Evolutionary conservation across 2,329 filamentous ascomycete species (phyloP).

Genomic region (Metarhizium anisopliae): DNA sequence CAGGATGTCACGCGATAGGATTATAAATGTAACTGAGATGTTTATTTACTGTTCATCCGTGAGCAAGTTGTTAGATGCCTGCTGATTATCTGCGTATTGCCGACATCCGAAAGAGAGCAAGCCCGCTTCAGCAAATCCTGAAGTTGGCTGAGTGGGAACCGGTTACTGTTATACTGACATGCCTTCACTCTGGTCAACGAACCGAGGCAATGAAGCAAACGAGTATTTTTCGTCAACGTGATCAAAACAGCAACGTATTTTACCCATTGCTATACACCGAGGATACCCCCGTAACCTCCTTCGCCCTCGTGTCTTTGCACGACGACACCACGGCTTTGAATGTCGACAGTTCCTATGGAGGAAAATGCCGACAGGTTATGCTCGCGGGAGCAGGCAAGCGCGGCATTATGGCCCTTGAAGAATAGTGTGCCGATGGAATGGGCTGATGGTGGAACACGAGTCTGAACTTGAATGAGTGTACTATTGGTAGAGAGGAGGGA

Average conservation of each 20-base stretch:
- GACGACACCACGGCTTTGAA: not conserved
- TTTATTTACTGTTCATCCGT: not conserved
- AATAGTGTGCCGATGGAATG: constrained; percentile 11
- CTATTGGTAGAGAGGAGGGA: constrained; percentile 11
- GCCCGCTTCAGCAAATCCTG: no score
- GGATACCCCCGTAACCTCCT: rapidly evolving
- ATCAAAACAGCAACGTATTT: no score
- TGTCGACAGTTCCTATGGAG: constrained; percentile 1
- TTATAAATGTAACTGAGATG: not conserved
- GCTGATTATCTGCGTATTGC: no score
- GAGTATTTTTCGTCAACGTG: no score
- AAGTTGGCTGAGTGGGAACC: no score
- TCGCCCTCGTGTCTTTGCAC: no score
- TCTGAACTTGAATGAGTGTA: constrained; percentile 16
- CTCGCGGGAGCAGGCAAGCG: constrained; percentile 13
- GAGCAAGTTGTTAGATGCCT: no score
- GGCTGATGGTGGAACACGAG: constrained; percentile 15
- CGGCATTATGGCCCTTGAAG: constrained; percentile 13
- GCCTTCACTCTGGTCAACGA: no score
- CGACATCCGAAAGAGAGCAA: no score
- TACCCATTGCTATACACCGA: no score
- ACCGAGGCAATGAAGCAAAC: no score
- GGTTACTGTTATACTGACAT: no score
- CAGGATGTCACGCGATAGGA: not conserved
- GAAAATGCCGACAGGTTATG: constrained; percentile 11